A percentile compares a stretch with the other conserved stretches of the same genome.
These are phyloP conservation scores for Termitomyces sp. DNA, from an alignment of 768 basidiomycete species.

Conservation along the genomic window DNA sequence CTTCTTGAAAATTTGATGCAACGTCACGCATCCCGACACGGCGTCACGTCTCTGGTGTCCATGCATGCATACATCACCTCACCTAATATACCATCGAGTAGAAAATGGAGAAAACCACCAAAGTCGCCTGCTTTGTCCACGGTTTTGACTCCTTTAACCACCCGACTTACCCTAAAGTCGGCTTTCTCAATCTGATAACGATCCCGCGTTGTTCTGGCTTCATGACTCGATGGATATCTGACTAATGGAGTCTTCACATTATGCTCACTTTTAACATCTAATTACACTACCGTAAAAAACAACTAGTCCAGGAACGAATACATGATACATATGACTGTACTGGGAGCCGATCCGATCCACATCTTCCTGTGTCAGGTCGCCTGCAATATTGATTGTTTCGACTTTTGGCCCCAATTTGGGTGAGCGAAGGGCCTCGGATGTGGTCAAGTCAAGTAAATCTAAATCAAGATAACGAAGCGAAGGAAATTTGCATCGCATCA, in stretches of 20 bases:
- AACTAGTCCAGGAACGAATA: background rate
- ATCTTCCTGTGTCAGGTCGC: background rate
- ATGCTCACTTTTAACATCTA: background rate
- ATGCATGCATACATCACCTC: too few species aligned
- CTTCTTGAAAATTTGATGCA: too few species aligned
- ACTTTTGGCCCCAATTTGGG: background rate
- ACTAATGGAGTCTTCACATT: background rate
- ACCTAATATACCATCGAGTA: too few species aligned
- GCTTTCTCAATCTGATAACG: background rate
- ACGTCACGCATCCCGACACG: too few species aligned
- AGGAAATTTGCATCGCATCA: background rate
- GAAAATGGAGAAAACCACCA: background rate
- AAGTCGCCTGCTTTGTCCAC: background rate
- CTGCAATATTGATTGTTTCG: background rate
- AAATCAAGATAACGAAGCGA: constrained; percentile 1
- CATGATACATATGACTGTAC: background rate
- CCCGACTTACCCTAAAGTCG: too few species aligned
- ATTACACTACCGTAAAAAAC: background rate
- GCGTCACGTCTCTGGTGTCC: too few species aligned
- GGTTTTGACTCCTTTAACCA: background rate
- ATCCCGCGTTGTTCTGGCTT: background rate
- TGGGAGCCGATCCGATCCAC: background rate
- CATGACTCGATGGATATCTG: background rate
- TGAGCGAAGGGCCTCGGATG: background rate
- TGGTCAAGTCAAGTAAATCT: background rate